phyloP scores from a whole-genome alignment of 2,329 filamentous ascomycete species.

The Penicillium sp. region DNA sequence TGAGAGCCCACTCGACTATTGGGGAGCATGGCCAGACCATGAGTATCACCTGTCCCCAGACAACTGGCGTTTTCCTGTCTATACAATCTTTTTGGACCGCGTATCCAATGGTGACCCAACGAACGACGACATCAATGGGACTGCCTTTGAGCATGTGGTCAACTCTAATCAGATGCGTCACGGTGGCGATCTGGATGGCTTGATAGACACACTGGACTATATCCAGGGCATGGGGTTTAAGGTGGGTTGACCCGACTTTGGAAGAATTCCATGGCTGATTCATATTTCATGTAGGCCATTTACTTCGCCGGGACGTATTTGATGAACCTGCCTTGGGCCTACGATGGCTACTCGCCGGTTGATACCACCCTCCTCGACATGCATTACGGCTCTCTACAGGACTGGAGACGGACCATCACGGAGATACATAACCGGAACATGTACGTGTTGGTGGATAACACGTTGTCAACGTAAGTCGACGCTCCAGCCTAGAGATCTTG shows the following conservation, averaged over 20 bases:
- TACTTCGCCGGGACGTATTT: constrained; percentile 60
- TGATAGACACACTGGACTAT: constrained; percentile 59
- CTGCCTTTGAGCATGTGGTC: constrained; percentile 56
- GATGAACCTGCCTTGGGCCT: constrained; percentile 60
- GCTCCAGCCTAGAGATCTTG: neutral
- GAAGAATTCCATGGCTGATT: constrained; percentile 1
- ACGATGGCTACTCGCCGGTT: constrained; percentile 55
- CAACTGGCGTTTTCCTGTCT: constrained; percentile 62
- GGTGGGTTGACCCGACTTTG: constrained; percentile 29
- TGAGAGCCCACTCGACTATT: constrained; percentile 53
- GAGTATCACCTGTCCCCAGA: constrained; percentile 50
- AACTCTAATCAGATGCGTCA: constrained; percentile 58
- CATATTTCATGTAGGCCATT: constrained; percentile 43
- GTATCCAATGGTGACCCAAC: constrained; percentile 60
- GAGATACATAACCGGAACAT: constrained; percentile 58
- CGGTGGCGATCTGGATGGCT: constrained; percentile 55
- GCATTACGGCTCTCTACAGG: constrained; percentile 55
- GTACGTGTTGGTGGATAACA: constrained; percentile 63
- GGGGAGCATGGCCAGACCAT: constrained; percentile 50
- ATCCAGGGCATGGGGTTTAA: constrained; percentile 60
- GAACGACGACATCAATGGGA: constrained; percentile 59
- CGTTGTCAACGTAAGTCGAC: constrained; percentile 52
- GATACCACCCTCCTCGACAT: constrained; percentile 60
- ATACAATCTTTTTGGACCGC: constrained; percentile 59
- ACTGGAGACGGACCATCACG: constrained; percentile 53